Conservation (phyloP, 164 flowering plant genomes). For the Vitis riparia region DNA sequence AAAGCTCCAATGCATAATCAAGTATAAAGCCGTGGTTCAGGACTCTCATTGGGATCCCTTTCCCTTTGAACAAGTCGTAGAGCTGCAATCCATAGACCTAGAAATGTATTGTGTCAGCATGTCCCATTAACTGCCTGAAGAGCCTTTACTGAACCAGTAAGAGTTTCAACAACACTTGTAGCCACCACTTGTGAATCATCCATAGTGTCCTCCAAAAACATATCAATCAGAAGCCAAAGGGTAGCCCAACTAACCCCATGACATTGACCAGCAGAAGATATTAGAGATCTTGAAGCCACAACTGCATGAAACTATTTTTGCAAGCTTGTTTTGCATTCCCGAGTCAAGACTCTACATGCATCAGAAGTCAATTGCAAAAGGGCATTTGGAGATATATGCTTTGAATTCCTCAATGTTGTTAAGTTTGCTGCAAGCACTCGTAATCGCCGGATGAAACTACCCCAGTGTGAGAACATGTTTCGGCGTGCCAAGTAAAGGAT, state of each 20-base stretch:
- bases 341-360: constrained; percentile 36
- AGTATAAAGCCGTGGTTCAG: too few species aligned
- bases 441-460: constrained; percentile 48
- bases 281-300: constrained; percentile 48
- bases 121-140: constrained; percentile 78
- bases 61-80: constrained; percentile 93
- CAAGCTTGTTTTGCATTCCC: constrained; percentile 41
- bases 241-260: constrained; percentile 58
- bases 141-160: constrained; percentile 66
- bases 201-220: constrained; percentile 83
- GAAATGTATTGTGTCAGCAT: constrained; percentile 83
- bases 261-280: constrained; percentile 49
- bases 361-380: constrained; percentile 64
- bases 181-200: constrained; percentile 75
- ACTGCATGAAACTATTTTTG: constrained; percentile 45
- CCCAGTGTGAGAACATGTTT: constrained; percentile 84
- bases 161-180: constrained; percentile 59
- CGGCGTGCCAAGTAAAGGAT: constrained; percentile 71
- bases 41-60: too few species aligned
- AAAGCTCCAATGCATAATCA: too few species aligned
- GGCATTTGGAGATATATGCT: constrained; percentile 52
- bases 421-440: constrained; percentile 62
- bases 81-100: constrained; percentile 89
- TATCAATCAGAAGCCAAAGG: constrained; percentile 90
- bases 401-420: constrained; percentile 54